A percentile compares a stretch with the other conserved stretches of the same genome.
phyloP scores from a whole-genome alignment of 306 rosid species.

The Citrullus mucosospermus region DNA sequence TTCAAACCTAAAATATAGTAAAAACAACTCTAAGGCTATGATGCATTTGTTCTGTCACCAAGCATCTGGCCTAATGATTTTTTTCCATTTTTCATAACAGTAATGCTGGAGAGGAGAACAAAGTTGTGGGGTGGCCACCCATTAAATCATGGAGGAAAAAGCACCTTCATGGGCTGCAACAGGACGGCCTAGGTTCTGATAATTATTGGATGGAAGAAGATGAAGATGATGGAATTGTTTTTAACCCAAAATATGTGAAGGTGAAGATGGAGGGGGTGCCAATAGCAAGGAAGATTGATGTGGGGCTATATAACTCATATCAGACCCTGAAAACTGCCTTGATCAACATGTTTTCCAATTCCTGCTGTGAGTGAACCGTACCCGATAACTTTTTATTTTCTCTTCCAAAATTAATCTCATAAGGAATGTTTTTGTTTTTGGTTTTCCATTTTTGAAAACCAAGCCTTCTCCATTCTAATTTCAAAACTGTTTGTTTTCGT shows the following conservation, averaged over 20 bases:
- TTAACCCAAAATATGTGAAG: slow-evolving; percentile 41
- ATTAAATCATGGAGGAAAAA: slow-evolving; percentile 63
- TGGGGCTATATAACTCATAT: slow-evolving; percentile 38
- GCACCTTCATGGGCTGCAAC: slow-evolving; percentile 24
- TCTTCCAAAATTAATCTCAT: background rate
- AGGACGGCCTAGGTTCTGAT: slow-evolving; percentile 4
- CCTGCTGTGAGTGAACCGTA: slow-evolving; percentile 19
- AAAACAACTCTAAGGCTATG: background rate
- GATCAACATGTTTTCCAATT: slow-evolving; percentile 43
- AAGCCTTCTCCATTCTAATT: background rate
- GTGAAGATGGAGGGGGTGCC: slow-evolving; percentile 83
- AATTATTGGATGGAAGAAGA: slow-evolving; percentile 11
- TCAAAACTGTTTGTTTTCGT: background rate
- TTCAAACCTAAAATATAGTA: background rate
- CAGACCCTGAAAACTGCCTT: slow-evolving; percentile 36
- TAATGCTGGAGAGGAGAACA: slow-evolving; percentile 21
- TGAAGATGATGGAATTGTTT: slow-evolving; percentile 16
- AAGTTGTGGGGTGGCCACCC: slow-evolving; percentile 88
- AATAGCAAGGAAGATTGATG: slow-evolving; percentile 55
- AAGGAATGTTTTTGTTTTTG: background rate
- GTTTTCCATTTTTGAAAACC: background rate
- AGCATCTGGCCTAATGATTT: background rate
- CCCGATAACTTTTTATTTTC: background rate
- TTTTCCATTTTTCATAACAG: slow-evolving; percentile 9
- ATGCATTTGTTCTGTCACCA: background rate